A percentile compares a stretch with the other conserved stretches of the same genome.
Conservation (phyloP, 169 alveolate genomes). For the Plasmodium berghei region DNA sequence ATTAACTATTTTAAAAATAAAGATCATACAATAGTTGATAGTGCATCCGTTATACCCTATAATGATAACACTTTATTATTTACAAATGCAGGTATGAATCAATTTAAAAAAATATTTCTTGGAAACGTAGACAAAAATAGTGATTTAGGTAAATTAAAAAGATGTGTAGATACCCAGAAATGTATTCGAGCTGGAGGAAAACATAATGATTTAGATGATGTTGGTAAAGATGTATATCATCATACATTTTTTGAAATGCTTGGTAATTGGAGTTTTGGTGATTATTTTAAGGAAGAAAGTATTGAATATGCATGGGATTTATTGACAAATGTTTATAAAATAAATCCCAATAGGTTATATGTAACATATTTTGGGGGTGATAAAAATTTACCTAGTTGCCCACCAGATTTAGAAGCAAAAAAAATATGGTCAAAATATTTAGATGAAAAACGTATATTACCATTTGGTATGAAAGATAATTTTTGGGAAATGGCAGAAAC, state of each 20-base stretch:
- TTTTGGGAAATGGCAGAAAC: conserved; percentile 98
- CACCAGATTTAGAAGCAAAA: conserved; percentile 91
- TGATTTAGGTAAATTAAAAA: conserved; percentile 91
- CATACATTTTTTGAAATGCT: conserved; percentile 97
- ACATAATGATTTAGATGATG: conserved; percentile 93
- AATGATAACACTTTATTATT: conserved; percentile 94
- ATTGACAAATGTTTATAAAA: conserved; percentile 90
- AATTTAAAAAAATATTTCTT: conserved; percentile 91
- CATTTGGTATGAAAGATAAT: conserved; percentile 93
- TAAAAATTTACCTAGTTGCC: conserved; percentile 89
- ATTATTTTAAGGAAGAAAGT: conserved; percentile 94
- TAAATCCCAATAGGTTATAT: conserved; percentile 89
- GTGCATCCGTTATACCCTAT: conserved; percentile 92
- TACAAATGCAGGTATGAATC: conserved; percentile 96
- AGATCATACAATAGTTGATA: conserved; percentile 82
- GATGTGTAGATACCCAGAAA: conserved; percentile 94
- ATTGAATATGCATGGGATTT: conserved; percentile 94
- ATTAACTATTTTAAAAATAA: conserved; percentile 84
- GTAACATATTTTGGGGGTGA: conserved; percentile 97
- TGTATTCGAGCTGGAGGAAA: conserved; percentile 96
- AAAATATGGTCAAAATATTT: conserved; percentile 91
- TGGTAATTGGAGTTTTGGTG: conserved; percentile 98
- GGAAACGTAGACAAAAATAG: conserved; percentile 92
- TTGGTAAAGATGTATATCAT: conserved; percentile 96
- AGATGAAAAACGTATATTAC: conserved; percentile 86